phyloP scores from a whole-genome alignment of 768 basidiomycete genomes.

The Trametes gibbosa region DNA sequence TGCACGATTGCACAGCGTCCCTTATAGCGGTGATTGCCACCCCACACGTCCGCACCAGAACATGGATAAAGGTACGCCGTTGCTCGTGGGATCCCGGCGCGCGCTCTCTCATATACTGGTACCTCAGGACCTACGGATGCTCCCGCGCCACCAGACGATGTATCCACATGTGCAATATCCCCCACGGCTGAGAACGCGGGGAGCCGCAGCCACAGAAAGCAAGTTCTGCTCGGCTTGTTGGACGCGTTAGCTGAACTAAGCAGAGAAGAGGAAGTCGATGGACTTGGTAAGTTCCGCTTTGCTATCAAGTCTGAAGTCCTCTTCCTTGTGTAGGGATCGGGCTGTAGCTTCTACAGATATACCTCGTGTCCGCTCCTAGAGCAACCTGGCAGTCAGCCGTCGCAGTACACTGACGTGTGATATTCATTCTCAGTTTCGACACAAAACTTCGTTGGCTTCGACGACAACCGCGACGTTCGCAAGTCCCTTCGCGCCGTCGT shows the following conservation, averaged over 20 bases:
- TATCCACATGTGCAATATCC: constrained; percentile 13
- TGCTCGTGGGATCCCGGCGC: not conserved
- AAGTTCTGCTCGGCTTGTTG: constrained; percentile 45
- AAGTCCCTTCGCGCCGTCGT: constrained; percentile 33
- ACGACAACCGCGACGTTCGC: constrained; percentile 68
- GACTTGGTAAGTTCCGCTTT: constrained; percentile 31
- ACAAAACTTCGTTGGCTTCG: constrained; percentile 43
- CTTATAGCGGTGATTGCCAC: no score
- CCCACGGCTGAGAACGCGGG: constrained; percentile 9
- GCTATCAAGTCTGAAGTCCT: not conserved
- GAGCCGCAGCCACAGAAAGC: constrained; percentile 32
- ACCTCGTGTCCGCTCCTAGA: no score
- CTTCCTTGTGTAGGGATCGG: not conserved
- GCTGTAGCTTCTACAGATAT: no score
- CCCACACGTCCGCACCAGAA: no score
- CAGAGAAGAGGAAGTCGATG: constrained; percentile 36
- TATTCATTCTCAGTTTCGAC: no score
- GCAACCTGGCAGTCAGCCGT: not conserved
- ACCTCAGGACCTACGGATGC: not conserved
- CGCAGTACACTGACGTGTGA: no score
- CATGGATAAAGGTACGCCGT: constrained; percentile 24
- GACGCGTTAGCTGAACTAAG: constrained; percentile 46
- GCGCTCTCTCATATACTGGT: not conserved
- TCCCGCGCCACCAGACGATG: constrained; percentile 19
- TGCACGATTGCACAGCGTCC: no score